A percentile compares a stretch with the other conserved stretches of the same genome.
phyloP scores from a whole-genome alignment of 2,329 filamentous ascomycete species.

The Didymella exigua region DNA sequence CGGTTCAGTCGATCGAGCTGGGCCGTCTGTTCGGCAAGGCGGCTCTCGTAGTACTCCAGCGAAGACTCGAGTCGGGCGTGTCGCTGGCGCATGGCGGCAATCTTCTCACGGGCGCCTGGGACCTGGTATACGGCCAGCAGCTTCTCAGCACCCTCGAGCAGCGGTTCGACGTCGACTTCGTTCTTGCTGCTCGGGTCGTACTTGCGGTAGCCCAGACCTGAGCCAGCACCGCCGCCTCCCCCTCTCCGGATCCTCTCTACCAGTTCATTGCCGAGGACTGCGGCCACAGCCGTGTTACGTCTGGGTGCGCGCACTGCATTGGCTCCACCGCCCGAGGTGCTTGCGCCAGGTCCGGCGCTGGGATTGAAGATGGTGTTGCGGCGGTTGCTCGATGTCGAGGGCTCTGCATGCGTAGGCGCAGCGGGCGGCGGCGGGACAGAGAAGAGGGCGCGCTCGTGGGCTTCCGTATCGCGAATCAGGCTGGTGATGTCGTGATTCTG shows the following conservation, averaged over 20 bases:
- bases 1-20: conserved; percentile 75
- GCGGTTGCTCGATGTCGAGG: conserved; percentile 50
- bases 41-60: conserved; percentile 77
- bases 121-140: conserved; percentile 86
- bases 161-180: conserved; percentile 83
- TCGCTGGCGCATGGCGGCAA: conserved; percentile 72
- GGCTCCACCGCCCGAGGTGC: conserved; percentile 46
- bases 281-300: conserved; percentile 83
- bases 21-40: conserved; percentile 76
- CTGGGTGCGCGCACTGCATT: conserved; percentile 61
- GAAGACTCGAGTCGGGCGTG: conserved; percentile 75
- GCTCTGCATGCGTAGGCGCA: conserved; percentile 53
- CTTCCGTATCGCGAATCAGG: conserved; percentile 91
- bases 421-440: conserved; percentile 76
- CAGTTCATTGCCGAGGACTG: conserved; percentile 84
- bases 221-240: conserved; percentile 60
- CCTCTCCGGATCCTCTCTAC: conserved; percentile 76
- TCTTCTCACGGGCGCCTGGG: conserved; percentile 76
- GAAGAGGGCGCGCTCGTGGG: conserved; percentile 93
- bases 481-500: conserved; percentile 89
- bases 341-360: conserved; percentile 35
- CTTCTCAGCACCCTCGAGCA: conserved; percentile 87
- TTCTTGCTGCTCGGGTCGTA: conserved; percentile 59
- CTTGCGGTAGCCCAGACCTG: conserved; percentile 51
- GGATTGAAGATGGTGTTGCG: conserved; percentile 57